Base-by-base conservation (phyloP, 1,284 basidiomycete species). In the Ganoderma boninense region DNA sequence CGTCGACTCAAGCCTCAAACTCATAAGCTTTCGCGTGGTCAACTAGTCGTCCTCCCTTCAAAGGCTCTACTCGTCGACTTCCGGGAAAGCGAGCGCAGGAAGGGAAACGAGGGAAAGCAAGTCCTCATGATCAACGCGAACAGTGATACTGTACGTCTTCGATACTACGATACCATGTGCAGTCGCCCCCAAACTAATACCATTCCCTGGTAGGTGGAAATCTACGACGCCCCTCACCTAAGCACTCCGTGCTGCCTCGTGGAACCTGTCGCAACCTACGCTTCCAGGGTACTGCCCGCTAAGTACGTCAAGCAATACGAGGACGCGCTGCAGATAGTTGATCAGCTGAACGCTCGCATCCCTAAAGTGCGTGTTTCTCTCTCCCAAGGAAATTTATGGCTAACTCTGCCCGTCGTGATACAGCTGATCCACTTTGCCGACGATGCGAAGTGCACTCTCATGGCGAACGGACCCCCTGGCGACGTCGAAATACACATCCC, bases 391-490 rank as follows among this genome's bases (percentile, higher is more conserved):
- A 61, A 14, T 62, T 23, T 23, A 18, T 62, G 29, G 29, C 23
- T 52, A 26, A n/a, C 46, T 64, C 14, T 16, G 20, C 6, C 23
- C 8, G n/a, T 52, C 11, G 43, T 68, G 49, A 68, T 35, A 7
- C 57, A 89, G 87, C 75, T 89, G n/a, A 80, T 86, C 6, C 73
- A 87, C 66, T 82, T 87, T 73, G 78, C 81, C 52, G 73, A 77
- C 2, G 77, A 79, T 0, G 80, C 82, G 5, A 86, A 85, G 72
- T 89, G 83, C 73, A 86, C 82, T 5, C 79, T 89, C 26, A 89
- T 90, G 88, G 82, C 85, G 4, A 89, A 90, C 69, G 78, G 80
- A n/a, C 85, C 88, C 40, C 79, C 74, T 32, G 86, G 82, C 20
- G 88, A 89, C 69, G 79, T 89, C 43, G 87, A 89, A 72, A 69